phyloP scores from a whole-genome alignment of 2,329 filamentous ascomycete species.

The Curvularia sp. region DNA sequence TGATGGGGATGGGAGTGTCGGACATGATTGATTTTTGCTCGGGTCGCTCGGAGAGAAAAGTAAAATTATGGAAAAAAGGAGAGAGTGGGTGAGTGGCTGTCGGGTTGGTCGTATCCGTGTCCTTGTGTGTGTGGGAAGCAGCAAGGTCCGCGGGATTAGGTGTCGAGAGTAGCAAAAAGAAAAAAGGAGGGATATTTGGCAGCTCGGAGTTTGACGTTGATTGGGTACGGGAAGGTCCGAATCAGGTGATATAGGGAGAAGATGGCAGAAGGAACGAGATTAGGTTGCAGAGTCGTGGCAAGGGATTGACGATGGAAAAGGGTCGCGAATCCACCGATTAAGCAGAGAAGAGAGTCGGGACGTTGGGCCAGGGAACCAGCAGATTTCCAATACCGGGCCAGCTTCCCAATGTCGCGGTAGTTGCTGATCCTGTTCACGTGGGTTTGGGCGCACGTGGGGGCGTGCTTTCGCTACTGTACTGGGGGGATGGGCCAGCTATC shows the following conservation, averaged over 20 bases:
- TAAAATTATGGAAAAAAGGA: not conserved
- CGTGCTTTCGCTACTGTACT: conserved; percentile 13
- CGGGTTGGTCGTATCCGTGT: not conserved
- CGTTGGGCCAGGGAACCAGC: not conserved
- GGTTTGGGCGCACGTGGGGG: conserved; percentile 13
- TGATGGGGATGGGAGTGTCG: conserved; percentile 33
- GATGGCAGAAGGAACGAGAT: not conserved
- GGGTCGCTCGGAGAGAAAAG: not conserved
- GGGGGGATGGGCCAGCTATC: conserved; percentile 2
- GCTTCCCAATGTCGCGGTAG: conserved; percentile 16
- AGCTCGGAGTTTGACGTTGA: not conserved
- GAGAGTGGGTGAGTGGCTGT: not conserved
- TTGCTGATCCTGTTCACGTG: conserved; percentile 18
- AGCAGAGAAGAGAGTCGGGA: not conserved
- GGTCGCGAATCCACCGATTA: not conserved
- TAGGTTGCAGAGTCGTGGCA: not conserved
- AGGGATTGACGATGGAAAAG: not conserved
- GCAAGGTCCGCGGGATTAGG: not conserved
- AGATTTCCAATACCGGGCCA: conserved; percentile 12
- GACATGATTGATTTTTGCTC: conserved; percentile 4
- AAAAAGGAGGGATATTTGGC: not conserved
- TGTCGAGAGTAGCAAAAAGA: not conserved
- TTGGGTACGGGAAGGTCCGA: not conserved
- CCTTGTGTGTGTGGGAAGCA: not conserved
- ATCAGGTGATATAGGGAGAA: not conserved